These are phyloP conservation scores for Musa schizocarpa DNA, from an alignment of 176 grass and related monocot species.

Conservation along the genomic window DNA sequence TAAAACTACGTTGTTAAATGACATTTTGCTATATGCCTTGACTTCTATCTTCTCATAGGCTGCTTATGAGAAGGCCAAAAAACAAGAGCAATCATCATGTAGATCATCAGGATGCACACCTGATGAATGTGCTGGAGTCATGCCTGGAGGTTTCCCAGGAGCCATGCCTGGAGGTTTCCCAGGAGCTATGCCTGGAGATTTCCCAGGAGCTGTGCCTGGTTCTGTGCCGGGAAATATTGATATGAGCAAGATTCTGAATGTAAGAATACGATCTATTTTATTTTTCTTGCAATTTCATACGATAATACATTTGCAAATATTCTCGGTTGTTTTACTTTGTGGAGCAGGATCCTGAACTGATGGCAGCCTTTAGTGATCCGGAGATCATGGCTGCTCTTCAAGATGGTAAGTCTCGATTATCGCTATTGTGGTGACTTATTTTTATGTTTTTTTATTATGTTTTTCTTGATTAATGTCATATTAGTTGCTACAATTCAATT, in stretches of 20 bases:
- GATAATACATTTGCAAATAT: background rate
- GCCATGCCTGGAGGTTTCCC: slow-evolving; percentile 24
- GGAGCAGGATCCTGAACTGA: slow-evolving; percentile 75
- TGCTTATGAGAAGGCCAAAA: slow-evolving; percentile 92
- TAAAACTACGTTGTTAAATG: background rate
- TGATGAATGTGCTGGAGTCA: slow-evolving; percentile 16
- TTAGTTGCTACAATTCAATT: background rate
- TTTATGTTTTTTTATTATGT: background rate
- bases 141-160: slow-evolving; percentile 26
- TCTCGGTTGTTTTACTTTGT: background rate
- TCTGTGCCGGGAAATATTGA: slow-evolving; percentile 56
- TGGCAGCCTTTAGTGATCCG: slow-evolving; percentile 75
- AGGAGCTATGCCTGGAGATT: slow-evolving; percentile 32
- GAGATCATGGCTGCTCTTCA: slow-evolving; percentile 89
- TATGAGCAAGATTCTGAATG: slow-evolving; percentile 86
- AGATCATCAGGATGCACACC: slow-evolving; percentile 37
- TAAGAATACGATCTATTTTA: slow-evolving; percentile 25
- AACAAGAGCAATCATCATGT: slow-evolving; percentile 73
- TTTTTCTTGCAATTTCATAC: background rate
- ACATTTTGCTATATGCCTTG: background rate
- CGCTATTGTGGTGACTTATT: background rate
- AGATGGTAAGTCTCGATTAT: slow-evolving; percentile 45
- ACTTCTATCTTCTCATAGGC: slow-evolving; percentile 37
- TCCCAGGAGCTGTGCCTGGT: slow-evolving; percentile 50
- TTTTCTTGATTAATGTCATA: background rate